Evolutionary conservation across 1,284 basidiomycete genomes (phyloP).

Genomic region (Ustilago cynodontis): DNA sequence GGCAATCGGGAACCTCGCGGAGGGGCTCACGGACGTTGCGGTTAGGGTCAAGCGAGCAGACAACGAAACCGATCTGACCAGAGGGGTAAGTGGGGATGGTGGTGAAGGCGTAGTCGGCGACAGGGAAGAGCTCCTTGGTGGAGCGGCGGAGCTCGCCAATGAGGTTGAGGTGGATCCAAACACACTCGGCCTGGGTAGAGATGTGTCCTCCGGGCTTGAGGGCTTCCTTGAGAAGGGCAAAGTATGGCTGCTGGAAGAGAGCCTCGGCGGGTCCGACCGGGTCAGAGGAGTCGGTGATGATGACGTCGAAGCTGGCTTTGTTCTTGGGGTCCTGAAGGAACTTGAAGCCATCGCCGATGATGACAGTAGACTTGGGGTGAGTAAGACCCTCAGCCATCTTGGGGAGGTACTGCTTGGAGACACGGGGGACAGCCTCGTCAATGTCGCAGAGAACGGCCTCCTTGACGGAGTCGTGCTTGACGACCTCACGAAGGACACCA

Average conservation of each 20-base stretch:
- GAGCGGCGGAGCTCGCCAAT: constrained; percentile 83
- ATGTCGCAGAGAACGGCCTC: constrained; percentile 97
- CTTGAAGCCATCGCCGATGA: constrained; percentile 96
- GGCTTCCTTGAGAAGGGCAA: constrained; percentile 90
- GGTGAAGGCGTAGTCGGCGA: constrained; percentile 91
- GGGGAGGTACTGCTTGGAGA: constrained; percentile 92
- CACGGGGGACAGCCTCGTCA: constrained; percentile 96
- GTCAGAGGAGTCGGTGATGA: constrained; percentile 97
- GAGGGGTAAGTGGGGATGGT: constrained; percentile 98
- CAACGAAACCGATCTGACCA: constrained; percentile 95
- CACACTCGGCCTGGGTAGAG: constrained; percentile 94
- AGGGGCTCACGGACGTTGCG: constrained; percentile 71
- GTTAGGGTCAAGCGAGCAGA: constrained; percentile 80
- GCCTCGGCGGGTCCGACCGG: constrained; percentile 95
- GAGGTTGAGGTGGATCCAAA: constrained; percentile 93
- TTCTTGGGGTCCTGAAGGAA: constrained; percentile 90
- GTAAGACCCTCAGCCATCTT: constrained; percentile 90
- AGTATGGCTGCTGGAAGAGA: constrained; percentile 97
- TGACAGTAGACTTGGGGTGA: constrained; percentile 86
- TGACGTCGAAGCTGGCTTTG: constrained; percentile 86
- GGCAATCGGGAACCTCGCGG: constrained; percentile 75
- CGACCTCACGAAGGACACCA: constrained; percentile 89
- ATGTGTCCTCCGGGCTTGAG: constrained; percentile 91
- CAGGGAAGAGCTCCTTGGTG: constrained; percentile 83
- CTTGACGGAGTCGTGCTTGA: constrained; percentile 93